Percentiles rank a stretch among this genome's conserved stretches.
Evolutionary conservation across 257 asterid species (phyloP).

Genomic region (Fraxinus quadrangulata): DNA sequence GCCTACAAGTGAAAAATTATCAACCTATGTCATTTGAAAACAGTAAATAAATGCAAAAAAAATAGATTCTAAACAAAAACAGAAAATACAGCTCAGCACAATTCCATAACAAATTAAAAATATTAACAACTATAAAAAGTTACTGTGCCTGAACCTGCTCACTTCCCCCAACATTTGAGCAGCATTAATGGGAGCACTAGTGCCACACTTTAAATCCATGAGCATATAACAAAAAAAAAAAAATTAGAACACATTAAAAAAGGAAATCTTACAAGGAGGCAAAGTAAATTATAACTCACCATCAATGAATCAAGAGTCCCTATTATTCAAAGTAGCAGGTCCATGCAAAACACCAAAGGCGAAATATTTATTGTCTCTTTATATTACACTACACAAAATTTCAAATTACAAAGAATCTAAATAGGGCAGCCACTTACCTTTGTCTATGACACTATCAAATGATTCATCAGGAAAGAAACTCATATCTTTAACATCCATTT

Average conservation of each 20-base stretch:
- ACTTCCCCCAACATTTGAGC: constrained; percentile 98
- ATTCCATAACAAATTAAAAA: neutral
- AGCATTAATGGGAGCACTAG: constrained; percentile 76
- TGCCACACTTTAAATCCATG: constrained; percentile 68
- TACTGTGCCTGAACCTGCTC: constrained; percentile 67
- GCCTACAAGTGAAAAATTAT: constrained; percentile 55
- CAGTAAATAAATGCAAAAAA: neutral
- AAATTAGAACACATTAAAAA: constrained; percentile 23
- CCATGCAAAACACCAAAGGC: constrained; percentile 31
- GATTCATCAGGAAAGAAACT: constrained; percentile 82
- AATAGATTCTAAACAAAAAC: constrained; percentile 6
- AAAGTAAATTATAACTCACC: constrained; percentile 57
- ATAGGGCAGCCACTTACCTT: constrained; percentile 50
- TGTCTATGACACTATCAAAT: constrained; percentile 82
- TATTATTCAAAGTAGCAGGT: constrained; percentile 45
- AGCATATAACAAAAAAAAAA: constrained; percentile 18
- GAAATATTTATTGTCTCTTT: constrained; percentile 17
- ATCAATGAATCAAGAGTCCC: constrained; percentile 96
- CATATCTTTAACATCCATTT: constrained; percentile 98
- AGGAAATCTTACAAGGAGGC: constrained; percentile 14
- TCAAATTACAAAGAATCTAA: constrained; percentile 17
- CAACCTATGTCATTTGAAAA: constrained; percentile 17
- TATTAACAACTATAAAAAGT: neutral
- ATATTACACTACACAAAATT: constrained; percentile 17
- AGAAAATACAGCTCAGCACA: neutral